phyloP scores from a whole-genome alignment of 257 asterid genomes.

The Haberlea rhodopensis region DNA sequence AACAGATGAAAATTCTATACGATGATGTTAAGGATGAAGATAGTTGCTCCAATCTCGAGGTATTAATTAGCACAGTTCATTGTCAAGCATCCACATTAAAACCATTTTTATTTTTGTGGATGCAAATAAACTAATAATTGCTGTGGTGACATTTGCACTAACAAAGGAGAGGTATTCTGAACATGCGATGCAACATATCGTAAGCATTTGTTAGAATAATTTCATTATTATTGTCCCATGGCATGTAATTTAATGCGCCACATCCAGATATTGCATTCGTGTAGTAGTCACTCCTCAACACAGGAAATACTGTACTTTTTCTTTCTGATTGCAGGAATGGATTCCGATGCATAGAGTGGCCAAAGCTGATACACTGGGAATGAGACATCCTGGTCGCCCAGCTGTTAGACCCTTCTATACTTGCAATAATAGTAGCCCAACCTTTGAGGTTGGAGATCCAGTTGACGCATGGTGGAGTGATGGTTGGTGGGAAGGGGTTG shows the following conservation, averaged over 20 bases:
- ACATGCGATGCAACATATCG: too few relatives aligned
- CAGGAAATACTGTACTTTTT: conserved; percentile 3
- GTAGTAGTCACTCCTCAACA: not conserved
- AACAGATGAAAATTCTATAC: conserved; percentile 61
- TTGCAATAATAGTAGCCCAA: conserved; percentile 30
- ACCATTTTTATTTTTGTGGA: not conserved
- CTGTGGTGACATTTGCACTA: not conserved
- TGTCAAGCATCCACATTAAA: not conserved
- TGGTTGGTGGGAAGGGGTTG: conserved; percentile 99
- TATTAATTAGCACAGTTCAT: conserved; percentile 23
- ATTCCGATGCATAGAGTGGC: conserved; percentile 69
- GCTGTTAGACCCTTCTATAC: conserved; percentile 67
- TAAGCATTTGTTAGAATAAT: too few relatives aligned
- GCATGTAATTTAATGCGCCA: not conserved
- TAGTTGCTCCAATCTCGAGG: conserved; percentile 68
- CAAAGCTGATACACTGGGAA: conserved; percentile 75
- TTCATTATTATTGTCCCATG: too few relatives aligned
- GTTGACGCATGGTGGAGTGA: conserved; percentile 98
- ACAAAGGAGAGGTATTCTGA: not conserved
- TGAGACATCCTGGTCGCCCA: conserved; percentile 65
- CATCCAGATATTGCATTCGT: not conserved
- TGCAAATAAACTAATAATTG: too few relatives aligned
- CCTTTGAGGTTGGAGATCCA: conserved; percentile 67
- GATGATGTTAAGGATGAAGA: conserved; percentile 81
- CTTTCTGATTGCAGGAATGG: conserved; percentile 64